Evolutionary conservation across 116 monocot species (phyloP).

Genomic region (Iris pallida): DNA sequence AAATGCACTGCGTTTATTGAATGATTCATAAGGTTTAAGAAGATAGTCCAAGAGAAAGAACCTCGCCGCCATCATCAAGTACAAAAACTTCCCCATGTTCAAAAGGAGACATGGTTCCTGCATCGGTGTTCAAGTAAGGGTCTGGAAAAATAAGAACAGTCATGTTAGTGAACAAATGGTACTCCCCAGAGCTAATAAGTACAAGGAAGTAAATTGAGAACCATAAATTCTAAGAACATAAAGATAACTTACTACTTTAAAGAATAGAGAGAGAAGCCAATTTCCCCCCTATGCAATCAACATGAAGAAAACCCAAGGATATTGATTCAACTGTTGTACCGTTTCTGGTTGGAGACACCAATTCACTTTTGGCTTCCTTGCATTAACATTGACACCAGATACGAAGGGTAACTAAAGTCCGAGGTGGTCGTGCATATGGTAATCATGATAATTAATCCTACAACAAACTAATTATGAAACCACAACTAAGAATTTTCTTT

Average conservation of each 20-base stretch:
- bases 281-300: too few species aligned
- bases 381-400: too few species aligned
- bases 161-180: constrained; percentile 4
- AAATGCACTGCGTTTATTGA: neutral
- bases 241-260: neutral
- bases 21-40: neutral
- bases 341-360: too few species aligned
- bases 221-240: neutral
- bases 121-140: constrained; percentile 71
- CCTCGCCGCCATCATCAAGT: constrained; percentile 85
- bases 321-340: too few species aligned
- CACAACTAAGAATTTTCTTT: too few species aligned
- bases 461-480: too few species aligned
- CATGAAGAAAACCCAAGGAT: too few species aligned
- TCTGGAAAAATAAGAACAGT: constrained; percentile 20
- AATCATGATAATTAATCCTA: too few species aligned
- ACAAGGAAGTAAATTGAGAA: neutral
- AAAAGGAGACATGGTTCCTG: constrained; percentile 75
- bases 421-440: too few species aligned
- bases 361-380: too few species aligned
- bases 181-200: neutral
- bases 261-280: neutral
- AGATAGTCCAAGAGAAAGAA: constrained; percentile 10
- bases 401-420: too few species aligned
- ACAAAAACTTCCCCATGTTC: constrained; percentile 80